Evolutionary conservation across 2,329 filamentous ascomycete genomes (phyloP), one percentile per base, ranked within the genome.

Genomic region (Venturia carpophila): DNA sequence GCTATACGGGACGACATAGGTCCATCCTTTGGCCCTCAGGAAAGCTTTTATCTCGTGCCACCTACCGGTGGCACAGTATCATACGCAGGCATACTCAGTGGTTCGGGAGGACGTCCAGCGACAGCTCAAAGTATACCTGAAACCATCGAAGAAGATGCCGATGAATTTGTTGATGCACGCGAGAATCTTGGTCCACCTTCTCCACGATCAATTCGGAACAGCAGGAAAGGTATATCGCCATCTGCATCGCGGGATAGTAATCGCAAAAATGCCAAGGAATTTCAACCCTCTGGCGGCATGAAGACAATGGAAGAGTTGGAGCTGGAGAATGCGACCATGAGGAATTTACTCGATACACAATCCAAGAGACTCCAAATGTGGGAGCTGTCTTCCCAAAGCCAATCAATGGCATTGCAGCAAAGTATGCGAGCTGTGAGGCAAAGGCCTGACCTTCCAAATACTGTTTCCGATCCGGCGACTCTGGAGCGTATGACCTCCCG

Each of bases 31-130:
- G 78, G 76, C 17, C 79, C 84, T 19, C 79, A 80, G 7, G 83
- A 85, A 68, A 94, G 90, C 10, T 99, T 99, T 78, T 97, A 97
- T 74, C 89, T 97, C 1, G 94, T 99, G 0, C 94, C 93, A 4
- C 90, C 90, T 0, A 91, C 90, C 21, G 93, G 94, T 5, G 92
- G 93, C 68, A 97, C 92, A 2, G 88, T 92, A 67, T 94, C 92
- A 0, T 99, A 97, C 72, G 92, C 94, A 56, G 92, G 89, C 68
- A 97, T 99, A 63, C 79, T 96, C 24, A 65, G 52, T 41, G 58
- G 88, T 76, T 41, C 75, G 79, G 34, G 77, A 77, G 9, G 76
- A 79, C 64, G 55, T 64, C 69, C 74, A 66, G 67, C 75, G 71
- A 71, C 70, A 49, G 71, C 70, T 66, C 67, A 69, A 6, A 66